Conservation (phyloP, 495 filamentous ascomycete species). For the Bathelium albidoporum region DNA sequence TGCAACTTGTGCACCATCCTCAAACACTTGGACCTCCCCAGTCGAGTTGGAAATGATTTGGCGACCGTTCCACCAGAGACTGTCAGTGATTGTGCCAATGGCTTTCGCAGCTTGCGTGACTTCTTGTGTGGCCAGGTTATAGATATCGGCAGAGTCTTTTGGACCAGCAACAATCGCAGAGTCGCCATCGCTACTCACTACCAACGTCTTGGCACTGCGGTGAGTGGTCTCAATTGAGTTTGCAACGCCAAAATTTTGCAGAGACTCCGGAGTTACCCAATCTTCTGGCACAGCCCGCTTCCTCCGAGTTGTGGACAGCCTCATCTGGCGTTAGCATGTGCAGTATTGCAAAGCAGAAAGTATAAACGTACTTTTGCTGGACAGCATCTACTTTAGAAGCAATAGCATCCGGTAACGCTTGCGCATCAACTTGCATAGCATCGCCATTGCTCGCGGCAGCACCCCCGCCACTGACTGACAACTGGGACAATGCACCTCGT, state of each 20-base stretch:
- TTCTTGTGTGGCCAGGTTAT: constrained; percentile 61
- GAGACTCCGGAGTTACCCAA: constrained; percentile 68
- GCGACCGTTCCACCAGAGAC: constrained; percentile 62
- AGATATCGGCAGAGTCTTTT: constrained; percentile 68
- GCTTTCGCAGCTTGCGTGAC: constrained; percentile 56
- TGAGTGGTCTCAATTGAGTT: constrained; percentile 52
- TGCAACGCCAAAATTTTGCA: constrained; percentile 55
- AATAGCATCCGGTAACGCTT: constrained; percentile 60
- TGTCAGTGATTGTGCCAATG: constrained; percentile 63
- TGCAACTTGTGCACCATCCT: constrained; percentile 49
- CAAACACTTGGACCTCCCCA: constrained; percentile 70
- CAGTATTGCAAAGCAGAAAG: background rate
- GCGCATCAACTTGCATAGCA: constrained; percentile 80
- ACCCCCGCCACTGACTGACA: constrained; percentile 52
- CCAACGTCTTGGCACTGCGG: constrained; percentile 54
- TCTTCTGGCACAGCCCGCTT: constrained; percentile 77
- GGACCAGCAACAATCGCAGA: constrained; percentile 70
- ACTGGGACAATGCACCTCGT: constrained; percentile 77
- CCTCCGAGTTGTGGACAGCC: constrained; percentile 71
- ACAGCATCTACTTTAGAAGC: constrained; percentile 65
- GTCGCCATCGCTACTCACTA: constrained; percentile 54
- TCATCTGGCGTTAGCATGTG: constrained; percentile 28
- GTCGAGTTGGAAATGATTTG: constrained; percentile 64
- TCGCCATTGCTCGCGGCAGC: constrained; percentile 49
- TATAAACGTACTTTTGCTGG: constrained; percentile 56